Conservation (phyloP, 2,329 filamentous ascomycete species). For the Claviceps purpurea region DNA sequence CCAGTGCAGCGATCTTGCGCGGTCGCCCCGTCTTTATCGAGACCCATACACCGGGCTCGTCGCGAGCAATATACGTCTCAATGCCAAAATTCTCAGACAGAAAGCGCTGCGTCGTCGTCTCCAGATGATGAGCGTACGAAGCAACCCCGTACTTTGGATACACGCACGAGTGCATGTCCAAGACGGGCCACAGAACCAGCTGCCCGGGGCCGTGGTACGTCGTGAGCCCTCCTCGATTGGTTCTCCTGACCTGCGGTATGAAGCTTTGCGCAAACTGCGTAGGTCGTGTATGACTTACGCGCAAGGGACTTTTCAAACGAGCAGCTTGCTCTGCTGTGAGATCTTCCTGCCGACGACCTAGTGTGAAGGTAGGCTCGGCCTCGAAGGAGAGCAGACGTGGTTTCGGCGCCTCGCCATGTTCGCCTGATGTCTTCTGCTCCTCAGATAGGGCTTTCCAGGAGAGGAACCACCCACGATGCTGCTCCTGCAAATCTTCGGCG, state of each 20-base stretch:
- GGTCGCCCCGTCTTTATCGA: conserved; percentile 13
- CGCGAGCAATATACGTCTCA: conserved; percentile 43
- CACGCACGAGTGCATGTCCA: conserved; percentile 54
- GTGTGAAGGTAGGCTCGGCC: conserved; percentile 73
- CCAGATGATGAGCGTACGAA: conserved; percentile 65
- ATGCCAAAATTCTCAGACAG: conserved; percentile 46
- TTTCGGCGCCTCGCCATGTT: conserved; percentile 20
- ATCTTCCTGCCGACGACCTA: conserved; percentile 63
- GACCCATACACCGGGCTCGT: conserved; percentile 80
- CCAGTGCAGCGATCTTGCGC: conserved; percentile 77
- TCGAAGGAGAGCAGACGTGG: conserved; percentile 74
- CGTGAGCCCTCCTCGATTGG: conserved; percentile 75
- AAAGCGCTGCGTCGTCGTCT: conserved; percentile 58
- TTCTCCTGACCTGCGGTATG: conserved; percentile 50
- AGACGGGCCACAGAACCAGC: conserved; percentile 77
- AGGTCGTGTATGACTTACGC: conserved; percentile 13
- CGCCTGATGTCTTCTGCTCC: conserved; percentile 6
- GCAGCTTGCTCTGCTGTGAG: conserved; percentile 32
- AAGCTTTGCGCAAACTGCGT: conserved; percentile 17
- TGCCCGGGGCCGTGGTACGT: conserved; percentile 96
- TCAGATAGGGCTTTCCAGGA: conserved; percentile 19
- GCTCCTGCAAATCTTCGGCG: conserved; percentile 20
- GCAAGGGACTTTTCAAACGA: conserved; percentile 29
- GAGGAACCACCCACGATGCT: conserved; percentile 20
- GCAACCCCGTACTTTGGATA: conserved; percentile 53